Evolutionary conservation across 2,329 filamentous ascomycete genomes (phyloP).

Genomic region (Xylariaceae sp.): DNA sequence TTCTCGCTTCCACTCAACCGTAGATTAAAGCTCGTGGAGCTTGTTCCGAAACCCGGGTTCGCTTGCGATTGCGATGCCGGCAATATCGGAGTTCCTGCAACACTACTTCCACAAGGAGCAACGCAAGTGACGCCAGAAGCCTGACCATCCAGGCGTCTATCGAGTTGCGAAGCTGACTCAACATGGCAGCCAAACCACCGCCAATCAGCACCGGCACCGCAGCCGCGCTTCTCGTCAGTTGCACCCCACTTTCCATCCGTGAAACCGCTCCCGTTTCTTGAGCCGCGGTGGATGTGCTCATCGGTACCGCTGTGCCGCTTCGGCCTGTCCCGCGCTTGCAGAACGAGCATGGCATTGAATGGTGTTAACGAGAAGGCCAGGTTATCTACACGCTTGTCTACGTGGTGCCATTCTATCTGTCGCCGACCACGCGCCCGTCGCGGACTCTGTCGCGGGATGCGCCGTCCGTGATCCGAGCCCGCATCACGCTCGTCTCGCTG

Average conservation of each 20-base stretch:
- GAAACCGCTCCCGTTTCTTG: conserved; percentile 6
- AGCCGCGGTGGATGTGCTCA: conserved; percentile 14
- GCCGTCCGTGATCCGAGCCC: conserved; percentile 80
- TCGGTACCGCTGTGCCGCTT: background rate
- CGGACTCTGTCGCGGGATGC: conserved; percentile 77
- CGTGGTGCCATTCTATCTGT: conserved; percentile 87
- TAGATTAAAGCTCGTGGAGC: background rate
- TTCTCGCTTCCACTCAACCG: background rate
- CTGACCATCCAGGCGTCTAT: background rate
- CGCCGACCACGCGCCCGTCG: conserved; percentile 72
- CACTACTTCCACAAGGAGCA: conserved; percentile 32
- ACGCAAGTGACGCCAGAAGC: conserved; percentile 24
- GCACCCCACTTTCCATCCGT: background rate
- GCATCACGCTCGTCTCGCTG: conserved; percentile 73
- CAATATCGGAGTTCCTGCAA: conserved; percentile 28
- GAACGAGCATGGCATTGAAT: background rate
- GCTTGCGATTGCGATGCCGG: conserved; percentile 27
- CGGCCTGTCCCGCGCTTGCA: conserved; percentile 6
- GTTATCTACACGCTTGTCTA: conserved; percentile 82
- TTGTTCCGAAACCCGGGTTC: conserved; percentile 5
- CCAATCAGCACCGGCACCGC: conserved; percentile 40
- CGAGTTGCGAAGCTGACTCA: conserved; percentile 20
- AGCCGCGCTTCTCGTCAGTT: conserved; percentile 36
- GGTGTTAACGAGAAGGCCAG: conserved; percentile 39
- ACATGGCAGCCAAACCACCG: conserved; percentile 35